Base-by-base conservation (phyloP, 1,284 basidiomycete species). In the Trichosporon inkin region DNA sequence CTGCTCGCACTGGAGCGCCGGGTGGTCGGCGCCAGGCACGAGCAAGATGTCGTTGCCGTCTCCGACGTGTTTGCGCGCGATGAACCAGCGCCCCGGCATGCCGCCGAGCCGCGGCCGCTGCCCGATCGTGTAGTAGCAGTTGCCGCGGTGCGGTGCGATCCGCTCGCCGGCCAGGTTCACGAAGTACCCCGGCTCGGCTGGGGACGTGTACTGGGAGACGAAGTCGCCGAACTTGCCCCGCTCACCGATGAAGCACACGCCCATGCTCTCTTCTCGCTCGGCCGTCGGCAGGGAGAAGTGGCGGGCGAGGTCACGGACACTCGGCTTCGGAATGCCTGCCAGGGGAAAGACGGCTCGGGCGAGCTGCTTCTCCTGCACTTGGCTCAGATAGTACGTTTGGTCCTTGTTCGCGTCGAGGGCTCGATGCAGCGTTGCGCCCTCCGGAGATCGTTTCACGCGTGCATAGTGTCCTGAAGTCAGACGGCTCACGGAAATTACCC, bases 241-340 rank as follows among this genome's bases (percentile, higher is more conserved):
- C 76, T 93, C 84, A 13, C 94, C 95, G 8, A 98, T 87, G 67
- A 98, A 98, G 72, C 95, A 98, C n/a, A 98, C 84, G 0, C 95
- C 95, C 88, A 97, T 95, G 75, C 90, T 93, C 73, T 99, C 95
- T 20, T 82, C 82, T 57, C 91, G 82, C 1, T 84, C 81, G 1
- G 92, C 90, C 0, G 89, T 96, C 2, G 88, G 87, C 10, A 99
- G 79, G 0, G 75, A 77, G 73, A 84, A 84, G 40, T 84, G 74
- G 5, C 78, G 76, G 0, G 95, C 95, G n/a, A 96, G 78, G 60
- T 83, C 81, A n/a, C 91, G 83, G 0, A 97, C 90, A 63, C 88
- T 79, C 3, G 66, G 60, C 75, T 96, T 96, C 3, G 77, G 81
- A 6, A 88, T 73, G 13, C 81, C 72, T 1, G 85, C 87, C 1